Evolutionary conservation across 2,329 filamentous ascomycete species (phyloP).

Genomic region (Lithohypha guttulata): DNA sequence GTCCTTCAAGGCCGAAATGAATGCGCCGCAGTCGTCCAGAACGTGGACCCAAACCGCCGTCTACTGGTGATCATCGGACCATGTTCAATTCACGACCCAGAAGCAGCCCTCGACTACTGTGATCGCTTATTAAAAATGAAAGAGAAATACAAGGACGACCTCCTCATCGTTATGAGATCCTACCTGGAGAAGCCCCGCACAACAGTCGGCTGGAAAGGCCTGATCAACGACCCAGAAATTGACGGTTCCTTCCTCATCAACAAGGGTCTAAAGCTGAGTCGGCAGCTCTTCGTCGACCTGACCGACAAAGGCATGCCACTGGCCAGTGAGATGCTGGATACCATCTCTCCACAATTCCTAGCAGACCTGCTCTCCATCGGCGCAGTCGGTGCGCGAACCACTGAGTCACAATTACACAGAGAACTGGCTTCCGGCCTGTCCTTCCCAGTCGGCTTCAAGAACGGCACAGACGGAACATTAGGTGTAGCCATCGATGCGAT

Average conservation of each 20-base stretch:
- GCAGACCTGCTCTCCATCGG: slow-evolving; percentile 92
- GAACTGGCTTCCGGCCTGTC: slow-evolving; percentile 90
- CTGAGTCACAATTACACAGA: slow-evolving; percentile 90
- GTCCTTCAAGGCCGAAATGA: slow-evolving; percentile 40
- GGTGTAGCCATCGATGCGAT: slow-evolving; percentile 92
- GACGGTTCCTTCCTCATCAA: slow-evolving; percentile 98
- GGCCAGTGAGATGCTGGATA: slow-evolving; percentile 96
- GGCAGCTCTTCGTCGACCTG: slow-evolving; percentile 85
- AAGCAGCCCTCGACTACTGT: slow-evolving; percentile 79
- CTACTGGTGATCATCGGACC: slow-evolving; percentile 91
- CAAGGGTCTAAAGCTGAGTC: slow-evolving; percentile 86
- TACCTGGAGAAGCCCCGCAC: slow-evolving; percentile 99
- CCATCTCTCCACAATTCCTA: slow-evolving; percentile 95
- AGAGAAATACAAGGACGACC: slow-evolving; percentile 67
- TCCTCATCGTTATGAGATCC: slow-evolving; percentile 92
- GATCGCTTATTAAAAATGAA: slow-evolving; percentile 64
- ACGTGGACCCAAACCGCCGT: slow-evolving; percentile 54
- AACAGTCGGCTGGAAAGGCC: slow-evolving; percentile 96
- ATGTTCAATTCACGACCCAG: slow-evolving; percentile 94
- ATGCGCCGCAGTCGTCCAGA: slow-evolving; percentile 64
- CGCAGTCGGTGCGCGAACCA: slow-evolving; percentile 90
- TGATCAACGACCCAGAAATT: slow-evolving; percentile 98
- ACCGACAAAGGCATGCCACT: slow-evolving; percentile 84
- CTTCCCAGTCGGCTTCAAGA: slow-evolving; percentile 99
- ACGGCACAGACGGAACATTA: slow-evolving; percentile 88